Percentiles rank a stretch among this genome's conserved stretches.
phyloP scores from a whole-genome alignment of 208 protist species.

The Blechomonas ayalai region DNA sequence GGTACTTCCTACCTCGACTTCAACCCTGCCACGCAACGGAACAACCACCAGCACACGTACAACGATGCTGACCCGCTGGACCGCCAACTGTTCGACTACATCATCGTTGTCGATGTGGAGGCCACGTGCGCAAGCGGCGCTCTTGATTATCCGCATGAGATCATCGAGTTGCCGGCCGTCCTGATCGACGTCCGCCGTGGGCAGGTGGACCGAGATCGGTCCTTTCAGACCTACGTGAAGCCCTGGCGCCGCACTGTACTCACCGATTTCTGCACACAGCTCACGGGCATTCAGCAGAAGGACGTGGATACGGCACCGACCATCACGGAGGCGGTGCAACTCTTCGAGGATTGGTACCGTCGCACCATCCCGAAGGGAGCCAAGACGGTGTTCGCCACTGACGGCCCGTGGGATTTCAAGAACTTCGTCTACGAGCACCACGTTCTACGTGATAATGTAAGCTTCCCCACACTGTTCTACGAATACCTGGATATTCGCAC shows the following conservation, averaged over 20 bases:
- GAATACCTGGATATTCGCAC: constrained; percentile 88
- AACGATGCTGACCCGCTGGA: constrained; percentile 61
- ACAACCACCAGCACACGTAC: constrained; percentile 28
- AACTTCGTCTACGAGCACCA: constrained; percentile 75
- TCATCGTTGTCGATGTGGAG: constrained; percentile 91
- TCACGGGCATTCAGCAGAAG: constrained; percentile 95
- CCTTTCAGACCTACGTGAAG: constrained; percentile 89
- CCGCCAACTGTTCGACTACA: constrained; percentile 87
- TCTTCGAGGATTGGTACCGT: constrained; percentile 74
- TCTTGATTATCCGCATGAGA: constrained; percentile 82
- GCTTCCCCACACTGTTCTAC: constrained; percentile 75
- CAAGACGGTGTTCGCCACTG: constrained; percentile 75
- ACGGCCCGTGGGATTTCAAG: constrained; percentile 87
- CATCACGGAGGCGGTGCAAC: constrained; percentile 58
- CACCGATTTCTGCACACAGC: constrained; percentile 85
- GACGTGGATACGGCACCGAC: constrained; percentile 68
- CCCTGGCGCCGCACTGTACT: constrained; percentile 82
- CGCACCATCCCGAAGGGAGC: constrained; percentile 58
- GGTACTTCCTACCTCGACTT: constrained; percentile 29
- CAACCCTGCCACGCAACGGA: constrained; percentile 9
- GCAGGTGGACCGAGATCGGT: constrained; percentile 51
- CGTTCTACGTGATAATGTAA: constrained; percentile 68
- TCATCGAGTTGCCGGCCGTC: constrained; percentile 93
- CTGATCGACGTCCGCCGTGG: constrained; percentile 74
- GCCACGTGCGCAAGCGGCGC: constrained; percentile 78